Evolutionary conservation across 768 basidiomycete species (phyloP), one percentile per base, ranked within the genome.

Genomic region (Phaeotremella fagi): DNA sequence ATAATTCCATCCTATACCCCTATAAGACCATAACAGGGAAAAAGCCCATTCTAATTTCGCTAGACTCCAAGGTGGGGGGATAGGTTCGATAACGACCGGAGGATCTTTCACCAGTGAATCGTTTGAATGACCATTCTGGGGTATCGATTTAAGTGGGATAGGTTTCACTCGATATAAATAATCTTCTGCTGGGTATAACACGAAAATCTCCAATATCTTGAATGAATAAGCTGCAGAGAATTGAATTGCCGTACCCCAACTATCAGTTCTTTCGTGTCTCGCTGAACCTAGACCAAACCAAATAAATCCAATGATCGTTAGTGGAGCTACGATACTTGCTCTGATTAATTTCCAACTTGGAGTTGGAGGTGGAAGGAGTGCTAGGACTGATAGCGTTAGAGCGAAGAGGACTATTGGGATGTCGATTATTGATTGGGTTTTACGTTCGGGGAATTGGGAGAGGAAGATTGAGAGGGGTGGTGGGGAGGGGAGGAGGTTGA

Each of bases 11-110:
- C 61, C 61, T 25, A 70, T 55, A 25, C 68, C 65, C 9, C 68
- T 47, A 2, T 47, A 48, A 2, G 65, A 64, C 52, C 61, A 65
- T 38, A 45, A 61, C 9, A 64, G 50, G 14, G 53, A 53, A 9
- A 23, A 28, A 2, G 61, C 55, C 68, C 68, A 70, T 22, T 47
- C 54, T 16, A 70, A 43, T 38, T 70, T 70, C 12, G 60, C 59
- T 24, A 53, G 33, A 0, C 63, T 70, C 46, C 53, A 57, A 9
- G 55, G 62, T 4, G 38, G 48, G 4, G 68, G 65, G 28, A 70
- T 45, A 7, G 60, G 59, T 44, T 70, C 68, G 9, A 57, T 27
- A n/a, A 20, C 12, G 43, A 50, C 12, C 22, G 37, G 28, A 15
- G 12, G 27, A 23, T 44, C 15, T 15, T 50, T 36, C 42, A n/a